Evolutionary conservation across 2,329 filamentous ascomycete genomes (phyloP), one percentile per base, ranked within the genome.

Genomic region (Biscogniauxia mediterranea): DNA sequence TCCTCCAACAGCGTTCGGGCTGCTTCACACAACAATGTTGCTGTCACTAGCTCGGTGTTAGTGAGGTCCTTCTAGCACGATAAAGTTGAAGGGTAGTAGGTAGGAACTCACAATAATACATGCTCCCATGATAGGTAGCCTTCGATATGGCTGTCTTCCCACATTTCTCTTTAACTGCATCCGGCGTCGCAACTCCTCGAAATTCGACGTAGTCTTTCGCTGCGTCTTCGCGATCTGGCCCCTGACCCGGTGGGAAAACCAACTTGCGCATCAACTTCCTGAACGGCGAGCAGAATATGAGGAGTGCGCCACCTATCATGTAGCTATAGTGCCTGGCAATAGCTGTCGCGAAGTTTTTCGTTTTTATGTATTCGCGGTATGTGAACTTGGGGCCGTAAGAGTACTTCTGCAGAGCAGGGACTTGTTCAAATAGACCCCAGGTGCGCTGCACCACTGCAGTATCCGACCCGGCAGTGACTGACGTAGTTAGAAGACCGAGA

Each of bases 1-100:
- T 89, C 87, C 61, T 89, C 80, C 17, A 92, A 76, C 32, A 93
- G 78, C 0, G 86, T 86, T 49, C 84, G 76, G 3, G 89, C 90
- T 13, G 83, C 89, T 68, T 92, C 82, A 1, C 83, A 82, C 15
- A 91, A 70, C 26, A 89, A 79, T 19, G 87, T 70, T 0, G 83
- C 90, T 3, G 89, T 92, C 56, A 91, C 86, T 89, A 56, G 59
- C 65, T 52, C 17, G 56, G 25, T 11, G 42, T 69, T 52, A 67
- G 64, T 42, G 56, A 56, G 50, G 26, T 32, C 19, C 13, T 7
- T 25, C 28, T 9, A 26, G n/a, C n/a, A n/a, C n/a, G n/a, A 11
- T 5, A 17, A 28, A 32, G 2, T 25, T n/a, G 20, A 42, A 52
- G 17, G 6, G 7, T 38, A 25, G 7, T 51, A n/a, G 6, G 7